Conservation (phyloP, 345 rosid species). For the Citrus cavaleriei region DNA sequence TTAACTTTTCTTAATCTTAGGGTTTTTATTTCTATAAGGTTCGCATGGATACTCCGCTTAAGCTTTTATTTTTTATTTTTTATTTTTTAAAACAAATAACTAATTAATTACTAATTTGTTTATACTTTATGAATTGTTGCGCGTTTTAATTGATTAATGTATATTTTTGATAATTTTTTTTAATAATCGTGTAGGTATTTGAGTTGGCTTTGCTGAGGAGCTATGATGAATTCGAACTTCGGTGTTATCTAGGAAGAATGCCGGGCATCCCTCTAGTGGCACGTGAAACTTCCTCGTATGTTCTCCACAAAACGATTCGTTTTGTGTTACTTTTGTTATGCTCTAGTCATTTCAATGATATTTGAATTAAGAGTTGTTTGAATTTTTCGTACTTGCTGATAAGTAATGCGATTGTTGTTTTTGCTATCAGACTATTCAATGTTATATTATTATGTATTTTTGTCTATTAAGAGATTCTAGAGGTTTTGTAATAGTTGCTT, state of each 20-base stretch:
- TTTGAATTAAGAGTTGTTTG: not conserved
- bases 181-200: not conserved
- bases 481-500: not conserved
- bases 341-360: not conserved
- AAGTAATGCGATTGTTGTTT: not conserved
- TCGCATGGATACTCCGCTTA: not conserved
- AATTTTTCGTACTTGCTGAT: not conserved
- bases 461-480: not conserved
- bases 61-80: not conserved
- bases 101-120: not conserved
- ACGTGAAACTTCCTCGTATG: slow-evolving; percentile 80
- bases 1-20: not conserved
- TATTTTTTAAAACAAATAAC: not conserved
- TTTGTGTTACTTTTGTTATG: slow-evolving; percentile 1
- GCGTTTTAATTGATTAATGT: not conserved
- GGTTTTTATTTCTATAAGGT: not conserved
- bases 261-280: slow-evolving; percentile 87
- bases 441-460: too few relatives aligned
- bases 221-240: slow-evolving; percentile 37
- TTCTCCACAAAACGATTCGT: slow-evolving; percentile 6
- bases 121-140: not conserved
- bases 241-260: slow-evolving; percentile 52
- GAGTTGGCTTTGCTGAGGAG: slow-evolving; percentile 12
- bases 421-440: not conserved
- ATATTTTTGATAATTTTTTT: not conserved